Percentiles rank a stretch among this genome's conserved stretches.
These are phyloP conservation scores for Aspergillus ellipticus DNA, from an alignment of 495 filamentous ascomycete species.

Conservation along the genomic window DNA sequence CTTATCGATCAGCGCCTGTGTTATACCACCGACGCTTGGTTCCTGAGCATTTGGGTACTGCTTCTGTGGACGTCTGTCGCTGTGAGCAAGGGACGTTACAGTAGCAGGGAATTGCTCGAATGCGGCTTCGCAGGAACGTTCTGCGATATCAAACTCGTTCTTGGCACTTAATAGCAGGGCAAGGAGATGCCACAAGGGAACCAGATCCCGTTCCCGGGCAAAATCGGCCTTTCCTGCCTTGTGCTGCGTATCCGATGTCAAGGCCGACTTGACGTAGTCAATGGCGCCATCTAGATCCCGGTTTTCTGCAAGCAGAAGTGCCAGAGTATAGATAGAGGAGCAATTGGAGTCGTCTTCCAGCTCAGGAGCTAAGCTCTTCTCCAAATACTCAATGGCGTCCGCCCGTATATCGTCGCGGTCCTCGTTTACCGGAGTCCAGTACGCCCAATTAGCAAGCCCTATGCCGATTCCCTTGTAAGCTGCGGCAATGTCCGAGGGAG, in stretches of 20 bases:
- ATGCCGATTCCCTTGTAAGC: conserved; percentile 80
- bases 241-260: conserved; percentile 37
- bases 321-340: conserved; percentile 75
- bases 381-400: conserved; percentile 69
- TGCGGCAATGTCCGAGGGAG: conserved; percentile 54
- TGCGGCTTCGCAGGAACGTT: conserved; percentile 78
- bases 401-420: conserved; percentile 63
- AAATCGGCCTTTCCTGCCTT: conserved; percentile 23
- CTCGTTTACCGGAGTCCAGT: conserved; percentile 68
- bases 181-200: conserved; percentile 74
- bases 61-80: conserved; percentile 29
- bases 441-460: conserved; percentile 80
- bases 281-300: conserved; percentile 74
- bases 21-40: conserved; percentile 14
- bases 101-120: conserved; percentile 75
- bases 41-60: conserved; percentile 36
- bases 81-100: conserved; percentile 51
- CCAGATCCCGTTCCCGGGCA: conserved; percentile 37
- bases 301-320: conserved; percentile 73
- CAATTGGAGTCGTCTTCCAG: conserved; percentile 58
- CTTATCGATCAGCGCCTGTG: conserved; percentile 59
- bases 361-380: conserved; percentile 63
- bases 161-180: conserved; percentile 80
- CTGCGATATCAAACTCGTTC: conserved; percentile 77
- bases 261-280: conserved; percentile 63